Base-by-base conservation (phyloP, 2,329 filamentous ascomycete genomes). In the Talaromyces pinophilus region DNA sequence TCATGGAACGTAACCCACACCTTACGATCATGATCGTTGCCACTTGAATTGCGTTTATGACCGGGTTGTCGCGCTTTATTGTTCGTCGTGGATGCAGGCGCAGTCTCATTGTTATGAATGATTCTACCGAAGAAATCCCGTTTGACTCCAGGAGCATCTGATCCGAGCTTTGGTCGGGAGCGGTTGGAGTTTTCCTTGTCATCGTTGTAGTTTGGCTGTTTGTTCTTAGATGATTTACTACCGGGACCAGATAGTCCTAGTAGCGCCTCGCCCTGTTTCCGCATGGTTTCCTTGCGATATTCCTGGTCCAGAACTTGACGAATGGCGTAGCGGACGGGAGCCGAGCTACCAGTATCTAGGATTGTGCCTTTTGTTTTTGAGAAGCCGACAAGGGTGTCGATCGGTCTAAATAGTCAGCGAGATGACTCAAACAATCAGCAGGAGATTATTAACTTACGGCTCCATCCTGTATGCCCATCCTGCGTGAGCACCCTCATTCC, bases 381-480 rank as follows among this genome's bases (percentile, higher is more conserved):
- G 71, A 92, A 98, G 0, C 86, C 85, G 0, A 90, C 85, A 0
- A 98, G 84, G 8, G 86, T 83, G 77, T 99, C 95, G n/a, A 99
- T 84, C 0, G 87, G 83, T 64, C 84, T 86, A 68, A 40, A 62
- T 65, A 28, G 62, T 13, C 48, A 44, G 38, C 63, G 48, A 66
- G 87, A 52, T 84, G 55, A 28, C 17, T 55, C 22, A 60, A 42
- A 11, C 19, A 5, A 48, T 8, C 1, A 42, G 10, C 86, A 88
- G 50, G 30, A 17, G 2, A 67, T 22, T 11, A n/a, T 30, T 7
- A 46, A 88, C 90, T 84, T 82, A 93, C 85, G 95, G 95, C 74
- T 98, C 94, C 92, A 99, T 93, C 63, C 95, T 88, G 78, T 96
- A 98, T 8, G 96, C 89, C 85, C 89, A 98, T 71, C 86, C 88